phyloP scores from a whole-genome alignment of 768 basidiomycete species.

The Lactifluus echinatus region DNA sequence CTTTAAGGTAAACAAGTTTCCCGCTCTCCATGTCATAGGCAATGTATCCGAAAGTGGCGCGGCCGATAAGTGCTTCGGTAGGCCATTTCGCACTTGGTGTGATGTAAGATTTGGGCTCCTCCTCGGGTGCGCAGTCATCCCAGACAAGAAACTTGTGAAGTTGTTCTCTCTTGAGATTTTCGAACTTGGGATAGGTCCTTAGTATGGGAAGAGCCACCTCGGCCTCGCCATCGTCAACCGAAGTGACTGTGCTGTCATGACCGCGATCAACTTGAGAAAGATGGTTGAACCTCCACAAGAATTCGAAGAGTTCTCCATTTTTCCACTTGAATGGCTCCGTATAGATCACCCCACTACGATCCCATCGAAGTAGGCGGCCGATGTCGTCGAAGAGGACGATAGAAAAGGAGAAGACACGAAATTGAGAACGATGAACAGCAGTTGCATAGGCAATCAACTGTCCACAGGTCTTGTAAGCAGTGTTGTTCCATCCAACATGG shows the following conservation, averaged over 20 bases:
- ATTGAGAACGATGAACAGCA: background rate
- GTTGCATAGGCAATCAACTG: background rate
- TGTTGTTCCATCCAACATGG: background rate
- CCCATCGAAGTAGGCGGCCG: background rate
- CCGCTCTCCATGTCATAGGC: background rate
- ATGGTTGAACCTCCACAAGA: constrained; percentile 3
- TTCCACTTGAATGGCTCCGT: background rate
- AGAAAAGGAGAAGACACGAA: background rate
- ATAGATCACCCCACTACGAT: background rate
- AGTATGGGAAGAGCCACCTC: background rate
- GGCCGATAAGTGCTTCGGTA: background rate
- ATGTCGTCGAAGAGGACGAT: background rate
- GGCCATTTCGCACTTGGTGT: background rate
- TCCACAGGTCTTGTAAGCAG: background rate
- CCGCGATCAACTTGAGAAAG: background rate
- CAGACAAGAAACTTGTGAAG: background rate
- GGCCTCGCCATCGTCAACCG: background rate
- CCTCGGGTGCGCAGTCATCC: background rate
- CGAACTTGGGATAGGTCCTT: background rate
- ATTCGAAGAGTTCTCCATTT: background rate
- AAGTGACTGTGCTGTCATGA: background rate
- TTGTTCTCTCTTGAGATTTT: background rate
- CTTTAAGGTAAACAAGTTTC: background rate
- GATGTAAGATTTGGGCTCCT: background rate
- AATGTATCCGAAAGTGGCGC: background rate